Evolutionary conservation across 2,329 filamentous ascomycete genomes (phyloP).

Genomic region (Aspergillus sp.): DNA sequence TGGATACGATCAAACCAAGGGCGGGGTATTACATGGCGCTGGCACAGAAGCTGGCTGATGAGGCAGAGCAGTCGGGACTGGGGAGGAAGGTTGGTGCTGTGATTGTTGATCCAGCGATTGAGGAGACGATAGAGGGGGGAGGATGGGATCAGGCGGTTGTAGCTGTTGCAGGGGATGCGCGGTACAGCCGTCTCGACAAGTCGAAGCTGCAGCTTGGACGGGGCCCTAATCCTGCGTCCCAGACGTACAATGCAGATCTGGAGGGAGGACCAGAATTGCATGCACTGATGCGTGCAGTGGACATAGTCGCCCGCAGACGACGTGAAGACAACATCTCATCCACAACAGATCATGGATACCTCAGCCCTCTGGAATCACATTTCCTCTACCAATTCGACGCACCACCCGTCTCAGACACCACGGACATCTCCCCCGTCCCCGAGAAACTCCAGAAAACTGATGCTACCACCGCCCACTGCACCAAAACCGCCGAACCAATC

Average conservation of each 20-base stretch:
- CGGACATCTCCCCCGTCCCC: conserved; percentile 7
- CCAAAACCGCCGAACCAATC: conserved; percentile 2
- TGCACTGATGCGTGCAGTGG: conserved; percentile 40
- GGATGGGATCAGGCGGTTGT: conserved; percentile 34
- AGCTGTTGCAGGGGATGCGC: conserved; percentile 39
- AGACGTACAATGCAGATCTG: conserved; percentile 24
- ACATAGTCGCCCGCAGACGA: conserved; percentile 37
- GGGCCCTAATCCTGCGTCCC: conserved; percentile 18
- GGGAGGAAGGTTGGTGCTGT: conserved; percentile 40
- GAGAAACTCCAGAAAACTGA: conserved; percentile 15
- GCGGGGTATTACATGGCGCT: conserved; percentile 36
- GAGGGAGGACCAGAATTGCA: conserved; percentile 42
- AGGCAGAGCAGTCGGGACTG: conserved; percentile 29
- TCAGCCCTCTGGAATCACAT: conserved; percentile 26
- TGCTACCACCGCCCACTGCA: conserved; percentile 8
- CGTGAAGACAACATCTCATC: conserved; percentile 20
- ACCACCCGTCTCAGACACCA: conserved; percentile 38
- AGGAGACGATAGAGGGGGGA: conserved; percentile 15
- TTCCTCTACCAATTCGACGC: conserved; percentile 38
- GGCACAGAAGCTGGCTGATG: conserved; percentile 32
- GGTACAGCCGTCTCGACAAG: conserved; percentile 28
- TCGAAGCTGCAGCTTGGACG: conserved; percentile 12
- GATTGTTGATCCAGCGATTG: conserved; percentile 38
- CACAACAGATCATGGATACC: conserved; percentile 8
- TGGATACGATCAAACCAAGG: conserved; percentile 28